Conservation (phyloP, 1,139 yeast species). For the Sugiyamaella pinicola region DNA sequence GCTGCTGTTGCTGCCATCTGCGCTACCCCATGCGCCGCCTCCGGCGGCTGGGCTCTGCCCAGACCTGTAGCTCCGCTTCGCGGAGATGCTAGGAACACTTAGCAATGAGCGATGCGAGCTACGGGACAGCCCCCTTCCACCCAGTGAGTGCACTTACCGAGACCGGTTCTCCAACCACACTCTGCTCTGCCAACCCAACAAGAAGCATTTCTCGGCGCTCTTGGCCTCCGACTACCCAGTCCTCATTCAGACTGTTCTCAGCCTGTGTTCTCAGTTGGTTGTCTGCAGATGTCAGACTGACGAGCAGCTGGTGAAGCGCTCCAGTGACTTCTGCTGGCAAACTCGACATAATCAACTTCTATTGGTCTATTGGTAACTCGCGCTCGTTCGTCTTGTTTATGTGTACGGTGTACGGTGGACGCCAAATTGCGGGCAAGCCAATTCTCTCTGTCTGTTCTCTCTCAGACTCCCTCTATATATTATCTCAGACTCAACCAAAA, state of each 20-base stretch:
- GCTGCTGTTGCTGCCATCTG: background rate
- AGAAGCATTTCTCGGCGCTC: slow-evolving; percentile 67
- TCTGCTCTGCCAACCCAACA: slow-evolving; percentile 80
- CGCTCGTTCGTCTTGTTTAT: background rate
- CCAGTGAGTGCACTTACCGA: slow-evolving; percentile 43
- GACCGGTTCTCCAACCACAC: slow-evolving; percentile 60
- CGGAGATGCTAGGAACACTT: too few species aligned
- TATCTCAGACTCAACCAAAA: too few species aligned
- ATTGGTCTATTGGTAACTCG: background rate
- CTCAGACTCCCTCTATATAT: too few species aligned
- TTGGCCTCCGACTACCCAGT: slow-evolving; percentile 59
- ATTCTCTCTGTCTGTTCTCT: too few species aligned
- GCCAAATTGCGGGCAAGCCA: too few species aligned
- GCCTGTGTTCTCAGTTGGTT: slow-evolving; percentile 75
- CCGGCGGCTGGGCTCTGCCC: too few species aligned
- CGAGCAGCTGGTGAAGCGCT: slow-evolving; percentile 60
- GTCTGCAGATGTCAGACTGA: slow-evolving; percentile 75
- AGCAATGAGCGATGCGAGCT: too few species aligned
- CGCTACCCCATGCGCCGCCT: too few species aligned
- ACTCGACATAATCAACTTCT: slow-evolving; percentile 37
- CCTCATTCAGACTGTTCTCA: slow-evolving; percentile 68
- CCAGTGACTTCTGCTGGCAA: slow-evolving; percentile 63
- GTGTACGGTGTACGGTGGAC: too few species aligned
- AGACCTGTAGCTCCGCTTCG: too few species aligned
- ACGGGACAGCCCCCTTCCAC: too few species aligned